Base-by-base conservation (phyloP, 176 grass and related monocot species). In the Lolium perenne region DNA sequence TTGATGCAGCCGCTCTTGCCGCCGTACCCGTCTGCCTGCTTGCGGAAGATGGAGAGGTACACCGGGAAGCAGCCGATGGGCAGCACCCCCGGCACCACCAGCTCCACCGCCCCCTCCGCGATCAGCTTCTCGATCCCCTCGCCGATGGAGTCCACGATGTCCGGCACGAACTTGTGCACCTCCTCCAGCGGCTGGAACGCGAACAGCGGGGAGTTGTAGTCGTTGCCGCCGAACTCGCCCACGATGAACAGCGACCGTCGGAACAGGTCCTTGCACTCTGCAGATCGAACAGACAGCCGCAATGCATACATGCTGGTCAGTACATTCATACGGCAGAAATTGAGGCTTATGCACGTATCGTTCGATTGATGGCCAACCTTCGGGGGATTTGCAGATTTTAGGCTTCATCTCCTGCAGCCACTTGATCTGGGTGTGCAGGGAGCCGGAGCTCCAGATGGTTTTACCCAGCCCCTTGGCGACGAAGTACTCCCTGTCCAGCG, bases 221-320 rank as follows among this genome's bases (percentile, higher is more conserved):
- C 96, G 71, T 98, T 98, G 1, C 96, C 96, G 70, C 96, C 96
- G 74, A 98, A 95, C 80, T 94, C 95, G 21, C 95, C 95, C 6
- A 95, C 93, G 74, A 98, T 74, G 88, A 98, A 98, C 29, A 98
- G 93, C 17, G 96, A 98, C 49, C 84, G 89, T 47, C 91, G 77
- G 80, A 95, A 86, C 59, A 94, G 72, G 16, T 91, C 89, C 8
- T 58, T 89, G 88, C 96, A 98, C 41, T 88, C 88, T 88, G 80
- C 40, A 0, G 0, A 8, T 5, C 16, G 8, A 51, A 67, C 25
- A 10, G 20, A 7, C 60, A 32, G 22, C 1, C 38, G 6, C 10
- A 29, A 69, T 69, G 63, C 63, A 21, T 35, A 35, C 0, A 2
- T 17, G 59, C 59, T 6, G 61, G 45, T 75, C 72, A 53, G 23